These are phyloP conservation scores for Lagenidium sp. DNA, from an alignment of 352 stramenopile species.

Conservation along the genomic window DNA sequence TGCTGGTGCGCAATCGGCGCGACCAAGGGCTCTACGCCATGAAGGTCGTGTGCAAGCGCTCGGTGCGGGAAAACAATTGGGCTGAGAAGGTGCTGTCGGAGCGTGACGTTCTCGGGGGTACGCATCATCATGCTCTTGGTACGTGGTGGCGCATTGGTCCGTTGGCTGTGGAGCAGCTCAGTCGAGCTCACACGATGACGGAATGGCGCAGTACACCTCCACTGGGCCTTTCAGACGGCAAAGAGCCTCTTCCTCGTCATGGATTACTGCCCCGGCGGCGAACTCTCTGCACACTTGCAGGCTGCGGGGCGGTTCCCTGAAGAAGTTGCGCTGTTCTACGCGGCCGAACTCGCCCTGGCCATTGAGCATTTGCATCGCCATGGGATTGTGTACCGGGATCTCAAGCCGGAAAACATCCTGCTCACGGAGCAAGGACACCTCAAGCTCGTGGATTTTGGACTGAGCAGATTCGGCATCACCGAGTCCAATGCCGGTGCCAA, in stretches of 20 bases:
- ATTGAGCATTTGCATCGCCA: slow-evolving; percentile 79
- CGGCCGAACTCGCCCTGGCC: slow-evolving; percentile 58
- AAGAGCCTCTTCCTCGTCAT: slow-evolving; percentile 65
- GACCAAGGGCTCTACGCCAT: slow-evolving; percentile 65
- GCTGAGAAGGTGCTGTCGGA: slow-evolving; percentile 59
- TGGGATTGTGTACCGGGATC: slow-evolving; percentile 74
- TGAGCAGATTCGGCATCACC: slow-evolving; percentile 78
- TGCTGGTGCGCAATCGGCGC: slow-evolving; percentile 53
- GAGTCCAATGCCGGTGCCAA: slow-evolving; percentile 46
- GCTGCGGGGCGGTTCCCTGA: slow-evolving; percentile 35
- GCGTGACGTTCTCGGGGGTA: slow-evolving; percentile 65
- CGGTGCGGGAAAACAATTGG: slow-evolving; percentile 40
- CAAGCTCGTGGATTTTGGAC: slow-evolving; percentile 77
- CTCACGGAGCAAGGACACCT: slow-evolving; percentile 54
- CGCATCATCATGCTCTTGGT: slow-evolving; percentile 55
- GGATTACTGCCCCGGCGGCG: slow-evolving; percentile 74
- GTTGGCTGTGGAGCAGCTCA: too few relatives aligned
- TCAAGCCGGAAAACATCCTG: slow-evolving; percentile 77
- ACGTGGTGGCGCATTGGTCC: slow-evolving; percentile 1
- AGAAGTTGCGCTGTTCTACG: slow-evolving; percentile 56
- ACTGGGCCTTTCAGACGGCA: slow-evolving; percentile 72
- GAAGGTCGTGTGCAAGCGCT: slow-evolving; percentile 62
- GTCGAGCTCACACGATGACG: too few relatives aligned
- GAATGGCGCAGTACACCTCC: slow-evolving; percentile 52
- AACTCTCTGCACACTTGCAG: slow-evolving; percentile 51